Evolutionary conservation across 1,139 yeast species (phyloP).

Genomic region (Blastobotrys buckinghamii): DNA sequence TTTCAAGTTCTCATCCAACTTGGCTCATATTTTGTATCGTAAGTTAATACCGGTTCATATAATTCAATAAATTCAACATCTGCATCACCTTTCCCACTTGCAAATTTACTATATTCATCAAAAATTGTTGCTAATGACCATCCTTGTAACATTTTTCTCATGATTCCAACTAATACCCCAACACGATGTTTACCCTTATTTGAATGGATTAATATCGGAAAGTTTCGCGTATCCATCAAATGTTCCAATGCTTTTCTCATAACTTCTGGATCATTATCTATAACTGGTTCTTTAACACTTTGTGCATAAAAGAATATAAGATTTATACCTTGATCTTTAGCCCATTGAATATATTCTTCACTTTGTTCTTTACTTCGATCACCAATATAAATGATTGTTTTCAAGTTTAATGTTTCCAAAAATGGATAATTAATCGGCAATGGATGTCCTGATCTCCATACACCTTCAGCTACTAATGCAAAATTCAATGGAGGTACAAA

Average conservation of each 20-base stretch:
- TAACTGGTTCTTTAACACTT: slow-evolving; percentile 70
- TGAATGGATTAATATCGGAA: slow-evolving; percentile 84
- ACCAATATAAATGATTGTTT: slow-evolving; percentile 73
- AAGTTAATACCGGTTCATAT: slow-evolving; percentile 25
- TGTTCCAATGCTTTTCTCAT: slow-evolving; percentile 58
- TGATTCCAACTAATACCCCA: slow-evolving; percentile 83
- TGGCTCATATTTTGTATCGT: slow-evolving; percentile 30
- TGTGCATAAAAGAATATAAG: slow-evolving; percentile 61
- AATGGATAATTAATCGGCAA: slow-evolving; percentile 79
- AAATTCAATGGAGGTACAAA: slow-evolving; percentile 87
- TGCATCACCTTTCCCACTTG: slow-evolving; percentile 88
- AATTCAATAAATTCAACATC: slow-evolving; percentile 47
- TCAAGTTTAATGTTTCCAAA: slow-evolving; percentile 59
- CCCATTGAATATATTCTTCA: slow-evolving; percentile 60
- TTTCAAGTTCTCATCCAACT: slow-evolving; percentile 26
- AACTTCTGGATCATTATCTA: slow-evolving; percentile 50
- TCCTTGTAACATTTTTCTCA: slow-evolving; percentile 79
- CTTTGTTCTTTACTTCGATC: slow-evolving; percentile 53
- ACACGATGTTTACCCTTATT: slow-evolving; percentile 94
- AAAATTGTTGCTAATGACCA: slow-evolving; percentile 93
- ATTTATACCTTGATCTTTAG: slow-evolving; percentile 47
- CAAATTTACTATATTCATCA: slow-evolving; percentile 89
- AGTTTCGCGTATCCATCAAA: slow-evolving; percentile 62
- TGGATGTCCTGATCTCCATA: slow-evolving; percentile 92
- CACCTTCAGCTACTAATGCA: slow-evolving; percentile 77